These are phyloP conservation scores for Picea abies DNA, from an alignment of 83 land plant genomes.

Conservation along the genomic window DNA sequence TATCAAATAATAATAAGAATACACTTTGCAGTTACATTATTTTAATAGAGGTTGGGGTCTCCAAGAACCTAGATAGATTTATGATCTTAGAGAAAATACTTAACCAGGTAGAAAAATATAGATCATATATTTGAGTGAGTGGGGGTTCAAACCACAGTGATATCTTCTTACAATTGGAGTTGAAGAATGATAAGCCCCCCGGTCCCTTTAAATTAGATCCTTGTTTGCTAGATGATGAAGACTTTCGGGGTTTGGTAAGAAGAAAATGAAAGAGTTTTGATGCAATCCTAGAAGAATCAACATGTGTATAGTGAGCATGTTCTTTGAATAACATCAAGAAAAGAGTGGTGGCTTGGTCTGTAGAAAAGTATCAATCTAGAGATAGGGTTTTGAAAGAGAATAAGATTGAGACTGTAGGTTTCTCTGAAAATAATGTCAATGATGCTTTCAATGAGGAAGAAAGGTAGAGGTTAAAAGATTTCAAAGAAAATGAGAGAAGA, in stretches of 20 bases:
- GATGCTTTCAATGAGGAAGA: background rate
- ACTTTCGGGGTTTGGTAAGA: background rate
- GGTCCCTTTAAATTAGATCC: too few species aligned
- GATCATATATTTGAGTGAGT: too few species aligned
- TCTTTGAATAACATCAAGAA: background rate
- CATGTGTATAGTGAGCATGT: background rate
- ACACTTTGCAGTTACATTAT: too few species aligned
- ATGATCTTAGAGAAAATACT: background rate
- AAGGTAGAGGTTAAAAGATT: background rate
- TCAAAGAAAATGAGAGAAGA: background rate
- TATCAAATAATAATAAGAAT: too few species aligned
- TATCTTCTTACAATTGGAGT: too few species aligned
- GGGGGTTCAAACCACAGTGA: too few species aligned
- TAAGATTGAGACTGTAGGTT: background rate
- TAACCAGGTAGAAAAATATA: too few species aligned
- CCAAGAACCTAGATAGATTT: background rate
- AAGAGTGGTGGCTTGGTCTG: background rate
- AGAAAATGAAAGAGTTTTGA: background rate
- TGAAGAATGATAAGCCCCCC: too few species aligned
- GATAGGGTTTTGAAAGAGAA: background rate
- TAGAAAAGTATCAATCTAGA: background rate
- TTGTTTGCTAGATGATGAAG: background rate
- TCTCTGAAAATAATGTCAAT: background rate
- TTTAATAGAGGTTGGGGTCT: background rate
- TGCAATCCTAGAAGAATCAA: background rate